phyloP scores from a whole-genome alignment of 768 basidiomycete genomes.

The Auricularia heimuer region DNA sequence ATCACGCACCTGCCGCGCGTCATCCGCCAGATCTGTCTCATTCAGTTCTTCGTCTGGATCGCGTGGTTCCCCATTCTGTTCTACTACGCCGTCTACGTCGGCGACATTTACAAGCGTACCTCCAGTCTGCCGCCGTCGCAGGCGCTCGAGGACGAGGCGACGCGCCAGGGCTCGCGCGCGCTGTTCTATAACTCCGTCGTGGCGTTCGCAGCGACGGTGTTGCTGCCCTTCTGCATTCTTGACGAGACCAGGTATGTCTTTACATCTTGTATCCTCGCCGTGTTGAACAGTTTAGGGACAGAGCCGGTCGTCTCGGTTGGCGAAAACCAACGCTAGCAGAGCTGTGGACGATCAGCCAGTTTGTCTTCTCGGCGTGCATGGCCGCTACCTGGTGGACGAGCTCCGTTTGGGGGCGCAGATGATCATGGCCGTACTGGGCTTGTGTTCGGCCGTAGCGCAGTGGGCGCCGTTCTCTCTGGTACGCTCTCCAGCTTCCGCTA shows the following conservation, averaged over 20 bases:
- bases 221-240: slow-evolving; percentile 50
- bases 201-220: slow-evolving; percentile 53
- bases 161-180: slow-evolving; percentile 54
- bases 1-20: slow-evolving; percentile 57
- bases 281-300: neutral
- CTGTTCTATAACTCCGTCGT: slow-evolving; percentile 70
- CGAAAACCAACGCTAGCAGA: slow-evolving; percentile 32
- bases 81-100: slow-evolving; percentile 80
- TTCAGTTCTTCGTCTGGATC: slow-evolving; percentile 81
- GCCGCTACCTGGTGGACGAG: slow-evolving; percentile 62
- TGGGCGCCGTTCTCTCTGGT: slow-evolving; percentile 93
- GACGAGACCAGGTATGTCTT: neutral
- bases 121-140: slow-evolving; percentile 18
- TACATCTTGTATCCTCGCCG: neutral
- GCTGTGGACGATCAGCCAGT: slow-evolving; percentile 72
- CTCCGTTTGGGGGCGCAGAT: slow-evolving; percentile 57
- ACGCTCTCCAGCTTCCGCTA: slow-evolving; percentile 15
- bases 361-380: slow-evolving; percentile 70
- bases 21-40: slow-evolving; percentile 71
- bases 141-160: neutral
- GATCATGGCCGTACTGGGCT: slow-evolving; percentile 70
- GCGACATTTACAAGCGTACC: slow-evolving; percentile 66
- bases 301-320: neutral
- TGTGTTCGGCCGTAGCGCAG: slow-evolving; percentile 86
- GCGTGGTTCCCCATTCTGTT: slow-evolving; percentile 92